Evolutionary conservation across 2,329 filamentous ascomycete genomes (phyloP), one percentile per base, ranked within the genome.

Genomic region (Aspergillus fumigatiaffinis): DNA sequence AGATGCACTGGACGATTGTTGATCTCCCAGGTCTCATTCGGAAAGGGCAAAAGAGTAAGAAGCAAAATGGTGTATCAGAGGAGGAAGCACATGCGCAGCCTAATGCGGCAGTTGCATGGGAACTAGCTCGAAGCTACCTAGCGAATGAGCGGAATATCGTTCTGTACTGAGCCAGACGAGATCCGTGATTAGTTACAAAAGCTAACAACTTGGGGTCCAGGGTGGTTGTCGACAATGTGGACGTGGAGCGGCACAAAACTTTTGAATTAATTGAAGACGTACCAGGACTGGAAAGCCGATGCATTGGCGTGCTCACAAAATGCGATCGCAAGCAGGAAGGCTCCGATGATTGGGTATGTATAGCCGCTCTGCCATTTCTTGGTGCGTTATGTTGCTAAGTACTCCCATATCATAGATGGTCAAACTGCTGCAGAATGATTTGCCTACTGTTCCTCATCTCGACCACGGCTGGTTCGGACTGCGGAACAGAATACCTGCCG

Each of bases 391-490:
- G 32, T 1, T 14, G 32, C 32, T 35, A 35, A 35, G 14, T 25
- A 10, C 2, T 25, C 52, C 56, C 17, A 46, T 29, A 47, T 32
- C 25, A 8, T 51, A 61, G 60, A 63, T 63, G 59, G 53, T 62
- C 21, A 58, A 57, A 54, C 57, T 63, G 4, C 50, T 63, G 17
- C 59, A 54, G 55, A 62, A 62, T 25, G 60, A 62, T 10, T 47
- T 59, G 29, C 35, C 55, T 3, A 62, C 51, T 28, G 54, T 60
- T 4, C 50, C 57, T 14, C 41, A 58, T 21, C 53, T 62, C 3
- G 53, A 62, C 7, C 57, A 63, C 35, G 60, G 60, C 10, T 62
- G 60, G 60, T 62, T 62, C 38, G 58, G 58, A 12, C n/a, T 62
- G 23, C 58, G 60, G 14, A 62, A 62, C 52, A 54, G 60, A 26